Conservation (phyloP, 768 basidiomycete genomes). For the Boletus subcaerulescens region DNA sequence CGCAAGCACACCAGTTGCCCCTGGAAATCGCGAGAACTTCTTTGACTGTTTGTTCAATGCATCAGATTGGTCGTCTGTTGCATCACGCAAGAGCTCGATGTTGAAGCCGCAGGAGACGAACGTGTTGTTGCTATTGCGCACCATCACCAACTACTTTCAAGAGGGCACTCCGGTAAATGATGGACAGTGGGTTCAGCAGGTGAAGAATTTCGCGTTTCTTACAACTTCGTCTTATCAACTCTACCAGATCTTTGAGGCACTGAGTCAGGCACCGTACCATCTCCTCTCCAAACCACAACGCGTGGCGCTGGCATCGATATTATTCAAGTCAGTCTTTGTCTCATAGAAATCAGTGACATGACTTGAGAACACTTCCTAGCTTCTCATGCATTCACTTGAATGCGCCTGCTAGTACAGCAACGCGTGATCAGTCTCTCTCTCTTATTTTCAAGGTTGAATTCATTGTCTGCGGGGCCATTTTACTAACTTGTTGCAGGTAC, state of each 20-base stretch:
- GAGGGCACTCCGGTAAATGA: conserved; percentile 44
- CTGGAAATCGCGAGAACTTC: conserved; percentile 48
- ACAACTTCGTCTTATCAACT: not conserved
- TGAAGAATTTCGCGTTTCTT: conserved; percentile 21
- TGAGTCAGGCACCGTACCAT: conserved; percentile 50
- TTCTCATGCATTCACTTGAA: conserved; percentile 59
- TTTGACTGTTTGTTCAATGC: conserved; percentile 63
- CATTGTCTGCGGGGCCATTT: not conserved
- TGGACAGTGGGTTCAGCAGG: conserved; percentile 52
- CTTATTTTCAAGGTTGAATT: conserved; percentile 46
- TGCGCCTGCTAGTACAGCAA: conserved; percentile 37
- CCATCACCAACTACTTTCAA: conserved; percentile 75
- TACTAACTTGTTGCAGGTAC: conserved; percentile 19
- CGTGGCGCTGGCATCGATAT: conserved; percentile 73
- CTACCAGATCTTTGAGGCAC: conserved; percentile 52
- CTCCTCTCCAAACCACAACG: conserved; percentile 67
- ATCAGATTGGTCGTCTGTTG: conserved; percentile 53
- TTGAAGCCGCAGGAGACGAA: conserved; percentile 82
- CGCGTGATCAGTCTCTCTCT: conserved; percentile 42
- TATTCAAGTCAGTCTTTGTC: conserved; percentile 74
- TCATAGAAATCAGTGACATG: not conserved
- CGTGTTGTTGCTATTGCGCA: conserved; percentile 72
- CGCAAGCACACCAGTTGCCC: conserved; percentile 46
- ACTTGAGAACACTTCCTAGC: conserved; percentile 36
- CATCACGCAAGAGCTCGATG: conserved; percentile 52